Evolutionary conservation across 140 eudicot species (phyloP), one percentile per base, ranked within the genome.

Genomic region (Ambrosia hybrid): DNA sequence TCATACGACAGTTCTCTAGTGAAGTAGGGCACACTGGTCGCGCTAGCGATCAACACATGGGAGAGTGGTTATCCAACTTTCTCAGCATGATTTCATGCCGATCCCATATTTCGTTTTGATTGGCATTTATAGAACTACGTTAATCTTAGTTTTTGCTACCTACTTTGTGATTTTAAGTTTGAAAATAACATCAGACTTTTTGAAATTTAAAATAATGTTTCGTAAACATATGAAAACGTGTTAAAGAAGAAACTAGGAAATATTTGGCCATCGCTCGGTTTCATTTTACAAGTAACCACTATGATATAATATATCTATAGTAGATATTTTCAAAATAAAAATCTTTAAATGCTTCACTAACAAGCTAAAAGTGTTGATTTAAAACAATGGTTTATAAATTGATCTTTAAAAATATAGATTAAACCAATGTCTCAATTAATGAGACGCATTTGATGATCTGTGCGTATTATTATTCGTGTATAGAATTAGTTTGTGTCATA

Each of bases 181-280:
- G 63, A 21, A 17, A 57, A 30, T 10, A 71, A 57, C 17, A 49
- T 61, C 13, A 12, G 51, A 61, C n/a, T 70, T 60, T 37, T 39
- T 16, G 53, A 3, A 17, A 51, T 63, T 65, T 70, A 61, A 70
- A 61, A 41, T 8, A 61, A 52, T 30, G 64, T 67, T 78, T 78
- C 82, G 74, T 78, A 73, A 72, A 65, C 74, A 46, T 55, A 65
- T 9, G 69, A 65, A 64, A 57, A 65, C 78, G 70, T 78, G 58
- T 72, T 57, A 64, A 17, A 34, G 9, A 72, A 72, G 82, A 45
- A 37, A 72, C 68, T 72, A 78, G 17, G 58, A 78, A 49, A 57
- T 78, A 51, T 67, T 61, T 63, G 73, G 49, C 17, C 69, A 53
- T 78, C 69, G 45, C 45, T 72, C 56, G 65, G 48, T 41, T 72